Conservation (phyloP, 1,284 basidiomycete species). For the Cystobasidiaceae sp. region DNA sequence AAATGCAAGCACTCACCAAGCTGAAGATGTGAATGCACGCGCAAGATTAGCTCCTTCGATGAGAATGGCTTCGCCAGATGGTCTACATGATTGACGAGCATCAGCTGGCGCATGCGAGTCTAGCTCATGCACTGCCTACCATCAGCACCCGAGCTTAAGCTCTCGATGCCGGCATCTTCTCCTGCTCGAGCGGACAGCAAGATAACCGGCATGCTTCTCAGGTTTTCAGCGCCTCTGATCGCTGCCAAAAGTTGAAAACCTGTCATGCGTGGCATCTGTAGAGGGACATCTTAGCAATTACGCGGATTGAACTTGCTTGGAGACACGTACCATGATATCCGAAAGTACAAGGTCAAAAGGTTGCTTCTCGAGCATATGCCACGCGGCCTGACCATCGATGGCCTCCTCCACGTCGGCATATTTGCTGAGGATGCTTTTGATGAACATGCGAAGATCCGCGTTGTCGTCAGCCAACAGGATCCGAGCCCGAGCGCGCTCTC, state of each 20-base stretch:
- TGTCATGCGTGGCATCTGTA: slow-evolving; percentile 35
- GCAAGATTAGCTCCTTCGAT: slow-evolving; percentile 40
- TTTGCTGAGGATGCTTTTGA: slow-evolving; percentile 38
- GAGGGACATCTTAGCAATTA: background rate
- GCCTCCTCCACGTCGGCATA: slow-evolving; percentile 39
- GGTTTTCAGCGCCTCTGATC: slow-evolving; percentile 34
- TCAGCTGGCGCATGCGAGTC: too few relatives aligned
- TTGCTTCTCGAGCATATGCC: slow-evolving; percentile 34
- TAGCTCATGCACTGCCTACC: slow-evolving; percentile 40
- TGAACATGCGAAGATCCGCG: slow-evolving; percentile 36
- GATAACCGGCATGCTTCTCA: slow-evolving; percentile 39
- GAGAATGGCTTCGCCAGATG: slow-evolving; percentile 42
- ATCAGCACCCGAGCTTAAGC: slow-evolving; percentile 40
- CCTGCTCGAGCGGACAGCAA: slow-evolving; percentile 42
- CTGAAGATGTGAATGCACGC: slow-evolving; percentile 41
- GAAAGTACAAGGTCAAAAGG: slow-evolving; percentile 39
- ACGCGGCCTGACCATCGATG: slow-evolving; percentile 37
- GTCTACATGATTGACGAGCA: background rate
- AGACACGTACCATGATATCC: slow-evolving; percentile 41
- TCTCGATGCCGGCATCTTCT: slow-evolving; percentile 40
- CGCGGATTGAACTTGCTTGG: slow-evolving; percentile 35
- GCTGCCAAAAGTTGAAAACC: slow-evolving; percentile 38
- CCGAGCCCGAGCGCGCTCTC: slow-evolving; percentile 7
- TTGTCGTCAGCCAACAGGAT: slow-evolving; percentile 32
- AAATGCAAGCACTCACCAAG: slow-evolving; percentile 11